Conservation (phyloP, 1,139 yeast species). For the Suhomyces terraborum region DNA sequence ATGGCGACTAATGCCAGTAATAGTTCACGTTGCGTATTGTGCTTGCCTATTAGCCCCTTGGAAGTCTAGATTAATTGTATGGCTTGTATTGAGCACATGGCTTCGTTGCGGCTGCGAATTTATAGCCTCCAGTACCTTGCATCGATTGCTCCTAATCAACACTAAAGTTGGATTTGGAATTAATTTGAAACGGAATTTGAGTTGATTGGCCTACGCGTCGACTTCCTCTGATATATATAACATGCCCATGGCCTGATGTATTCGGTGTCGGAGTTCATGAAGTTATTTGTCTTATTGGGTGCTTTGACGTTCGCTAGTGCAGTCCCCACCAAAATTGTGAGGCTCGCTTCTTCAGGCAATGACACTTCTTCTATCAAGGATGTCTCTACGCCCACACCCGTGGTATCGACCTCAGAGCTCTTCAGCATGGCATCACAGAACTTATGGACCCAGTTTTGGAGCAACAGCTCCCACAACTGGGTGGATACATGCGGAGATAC, state of each 20-base stretch:
- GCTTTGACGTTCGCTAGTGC: constrained; percentile 5
- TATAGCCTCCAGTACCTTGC: background rate
- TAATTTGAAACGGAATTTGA: too few species aligned
- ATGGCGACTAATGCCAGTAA: too few species aligned
- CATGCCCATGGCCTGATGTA: background rate
- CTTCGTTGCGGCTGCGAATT: constrained; percentile 8
- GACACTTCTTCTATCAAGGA: constrained; percentile 21
- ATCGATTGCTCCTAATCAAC: constrained; percentile 1
- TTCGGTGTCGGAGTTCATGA: background rate
- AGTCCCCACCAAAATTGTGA: constrained; percentile 4
- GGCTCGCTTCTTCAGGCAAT: constrained; percentile 3
- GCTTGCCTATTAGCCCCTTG: constrained; percentile 6
- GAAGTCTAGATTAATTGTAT: background rate
- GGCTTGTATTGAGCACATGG: constrained; percentile 2
- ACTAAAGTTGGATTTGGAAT: too few species aligned
- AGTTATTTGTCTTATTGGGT: background rate
- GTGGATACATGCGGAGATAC: constrained; percentile 8
- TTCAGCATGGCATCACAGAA: constrained; percentile 6
- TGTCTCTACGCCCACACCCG: constrained; percentile 22
- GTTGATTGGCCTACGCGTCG: too few species aligned
- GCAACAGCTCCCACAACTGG: constrained; percentile 8
- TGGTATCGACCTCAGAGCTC: constrained; percentile 10
- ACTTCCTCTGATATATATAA: background rate
- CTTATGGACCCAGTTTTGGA: constrained; percentile 16
- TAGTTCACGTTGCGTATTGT: too few species aligned